Evolutionary conservation across 2,329 filamentous ascomycete species (phyloP).

Genomic region (Pestalotiopsis sp.): DNA sequence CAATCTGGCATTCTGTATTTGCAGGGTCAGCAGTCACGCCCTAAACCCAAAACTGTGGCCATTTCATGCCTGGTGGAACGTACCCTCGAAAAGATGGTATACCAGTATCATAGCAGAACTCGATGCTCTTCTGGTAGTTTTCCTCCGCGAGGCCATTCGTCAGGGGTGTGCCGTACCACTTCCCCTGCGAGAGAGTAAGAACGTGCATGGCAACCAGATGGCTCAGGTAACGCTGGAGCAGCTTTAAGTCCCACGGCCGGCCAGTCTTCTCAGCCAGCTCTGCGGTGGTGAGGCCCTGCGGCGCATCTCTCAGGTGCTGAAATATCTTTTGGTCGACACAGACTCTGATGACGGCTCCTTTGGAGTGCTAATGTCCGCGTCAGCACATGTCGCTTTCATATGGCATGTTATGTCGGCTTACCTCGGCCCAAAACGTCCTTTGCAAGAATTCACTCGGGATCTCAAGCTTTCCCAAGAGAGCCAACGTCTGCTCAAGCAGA

Average conservation of each 20-base stretch:
- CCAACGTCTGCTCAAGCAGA: slow-evolving; percentile 12
- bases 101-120: slow-evolving; percentile 18
- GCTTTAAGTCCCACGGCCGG: neutral
- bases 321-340: slow-evolving; percentile 14
- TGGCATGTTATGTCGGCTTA: neutral
- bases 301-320: slow-evolving; percentile 12
- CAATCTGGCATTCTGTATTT: neutral
- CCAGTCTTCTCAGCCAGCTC: slow-evolving; percentile 9
- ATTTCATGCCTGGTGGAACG: neutral
- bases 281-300: slow-evolving; percentile 5
- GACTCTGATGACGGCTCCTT: slow-evolving; percentile 4
- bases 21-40: neutral
- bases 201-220: slow-evolving; percentile 12
- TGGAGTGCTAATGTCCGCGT: slow-evolving; percentile 8
- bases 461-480: slow-evolving; percentile 12
- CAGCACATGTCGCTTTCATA: neutral
- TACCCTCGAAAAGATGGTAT: neutral
- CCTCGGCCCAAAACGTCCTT: slow-evolving; percentile 15
- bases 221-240: slow-evolving; percentile 11
- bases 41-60: neutral
- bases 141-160: slow-evolving; percentile 39
- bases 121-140: slow-evolving; percentile 41
- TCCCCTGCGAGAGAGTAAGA: neutral
- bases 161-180: slow-evolving; percentile 25
- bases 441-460: slow-evolving; percentile 17